Evolutionary conservation across 1,284 basidiomycete species (phyloP).

Genomic region (Fomes fomentarius): DNA sequence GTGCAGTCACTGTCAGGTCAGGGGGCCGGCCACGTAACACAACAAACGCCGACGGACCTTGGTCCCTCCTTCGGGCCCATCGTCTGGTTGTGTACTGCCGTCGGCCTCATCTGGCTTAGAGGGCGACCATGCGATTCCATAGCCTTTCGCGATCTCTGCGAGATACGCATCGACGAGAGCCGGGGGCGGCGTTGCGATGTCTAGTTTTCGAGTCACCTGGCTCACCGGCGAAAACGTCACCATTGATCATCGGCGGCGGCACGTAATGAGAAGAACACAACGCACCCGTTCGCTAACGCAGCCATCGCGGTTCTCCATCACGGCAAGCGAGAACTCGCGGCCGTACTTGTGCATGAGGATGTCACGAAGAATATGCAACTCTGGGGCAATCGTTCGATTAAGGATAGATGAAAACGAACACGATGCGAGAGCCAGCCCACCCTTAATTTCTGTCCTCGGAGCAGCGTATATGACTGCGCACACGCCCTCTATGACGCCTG

Average conservation of each 20-base stretch:
- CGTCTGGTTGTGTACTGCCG: slow-evolving; percentile 33
- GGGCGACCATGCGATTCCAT: slow-evolving; percentile 75
- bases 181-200: slow-evolving; percentile 67
- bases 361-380: slow-evolving; percentile 90
- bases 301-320: slow-evolving; percentile 83
- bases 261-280: slow-evolving; percentile 13
- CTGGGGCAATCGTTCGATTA: slow-evolving; percentile 41
- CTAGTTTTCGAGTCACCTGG: slow-evolving; percentile 76
- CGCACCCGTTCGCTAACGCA: slow-evolving; percentile 81
- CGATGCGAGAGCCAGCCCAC: slow-evolving; percentile 39
- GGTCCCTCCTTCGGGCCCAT: slow-evolving; percentile 35
- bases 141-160: slow-evolving; percentile 86
- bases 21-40: background rate
- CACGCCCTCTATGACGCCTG: slow-evolving; percentile 76
- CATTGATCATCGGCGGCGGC: slow-evolving; percentile 36
- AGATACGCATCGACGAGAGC: slow-evolving; percentile 89
- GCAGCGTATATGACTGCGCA: slow-evolving; percentile 88
- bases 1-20: background rate
- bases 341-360: slow-evolving; percentile 95
- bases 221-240: slow-evolving; percentile 70
- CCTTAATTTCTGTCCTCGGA: slow-evolving; percentile 89
- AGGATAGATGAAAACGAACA: background rate
- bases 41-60: slow-evolving; percentile 34
- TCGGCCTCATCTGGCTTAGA: slow-evolving; percentile 31
- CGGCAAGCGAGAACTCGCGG: slow-evolving; percentile 77